phyloP scores from a whole-genome alignment of 2,329 filamentous ascomycete species.

The Aspergillus pseudotamarii region DNA sequence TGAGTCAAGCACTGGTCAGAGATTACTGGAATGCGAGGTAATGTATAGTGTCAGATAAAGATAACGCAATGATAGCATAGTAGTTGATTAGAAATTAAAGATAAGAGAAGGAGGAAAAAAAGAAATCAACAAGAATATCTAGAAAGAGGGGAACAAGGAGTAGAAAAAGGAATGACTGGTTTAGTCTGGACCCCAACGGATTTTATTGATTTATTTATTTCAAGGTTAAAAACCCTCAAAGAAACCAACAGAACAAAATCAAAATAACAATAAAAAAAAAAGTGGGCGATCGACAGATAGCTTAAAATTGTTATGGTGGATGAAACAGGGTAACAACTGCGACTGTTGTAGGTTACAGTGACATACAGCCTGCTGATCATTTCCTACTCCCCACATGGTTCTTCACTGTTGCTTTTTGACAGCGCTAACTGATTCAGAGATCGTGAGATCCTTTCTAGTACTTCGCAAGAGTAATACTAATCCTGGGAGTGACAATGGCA shows the following conservation, averaged over 20 bases:
- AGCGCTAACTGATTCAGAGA: background rate
- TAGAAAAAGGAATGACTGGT: background rate
- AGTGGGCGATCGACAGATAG: conserved; percentile 17
- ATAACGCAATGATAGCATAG: conserved; percentile 3
- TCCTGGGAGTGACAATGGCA: too few species aligned
- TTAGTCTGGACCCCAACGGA: background rate
- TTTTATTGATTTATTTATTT: too few species aligned
- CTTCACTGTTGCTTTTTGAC: background rate
- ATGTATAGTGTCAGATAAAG: background rate
- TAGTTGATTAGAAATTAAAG: conserved; percentile 9
- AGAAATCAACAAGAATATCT: conserved; percentile 6
- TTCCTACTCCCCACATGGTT: background rate
- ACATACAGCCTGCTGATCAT: conserved; percentile 7
- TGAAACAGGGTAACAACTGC: background rate
- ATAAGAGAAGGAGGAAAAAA: background rate
- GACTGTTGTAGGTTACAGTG: conserved; percentile 8
- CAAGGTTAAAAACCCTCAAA: conserved; percentile 3
- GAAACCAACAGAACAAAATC: background rate
- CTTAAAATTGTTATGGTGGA: conserved; percentile 16
- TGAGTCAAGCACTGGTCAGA: background rate
- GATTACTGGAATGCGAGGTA: background rate
- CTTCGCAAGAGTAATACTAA: too few species aligned
- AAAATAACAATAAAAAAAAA: conserved; percentile 6
- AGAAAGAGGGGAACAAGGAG: background rate
- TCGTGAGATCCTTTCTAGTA: background rate